Conservation (phyloP, 352 stramenopile genomes). For the Phytopythium mirpurense region DNA sequence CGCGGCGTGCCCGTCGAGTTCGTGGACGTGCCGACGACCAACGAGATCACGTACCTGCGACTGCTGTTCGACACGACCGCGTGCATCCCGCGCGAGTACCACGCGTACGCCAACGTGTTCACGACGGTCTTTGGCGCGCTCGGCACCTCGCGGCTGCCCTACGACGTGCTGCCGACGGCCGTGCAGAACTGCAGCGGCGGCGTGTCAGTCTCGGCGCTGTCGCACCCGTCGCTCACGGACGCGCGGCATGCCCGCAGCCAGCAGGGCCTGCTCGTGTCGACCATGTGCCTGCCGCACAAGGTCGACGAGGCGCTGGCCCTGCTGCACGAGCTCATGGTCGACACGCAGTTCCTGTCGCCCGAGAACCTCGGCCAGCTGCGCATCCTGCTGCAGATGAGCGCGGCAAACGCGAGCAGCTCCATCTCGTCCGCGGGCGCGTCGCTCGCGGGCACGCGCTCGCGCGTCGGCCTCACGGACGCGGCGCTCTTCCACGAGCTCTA, state of each 20-base stretch:
- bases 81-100: constrained; percentile 50
- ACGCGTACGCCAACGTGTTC: constrained; percentile 66
- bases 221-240: constrained; percentile 51
- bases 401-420: constrained; percentile 56
- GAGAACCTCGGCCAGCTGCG: constrained; percentile 72
- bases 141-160: constrained; percentile 58
- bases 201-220: constrained; percentile 53
- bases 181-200: constrained; percentile 77
- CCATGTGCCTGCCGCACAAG: constrained; percentile 74
- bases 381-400: constrained; percentile 69
- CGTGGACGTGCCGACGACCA: constrained; percentile 68
- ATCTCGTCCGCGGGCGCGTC: constrained; percentile 68
- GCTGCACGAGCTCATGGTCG: constrained; percentile 51
- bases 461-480: constrained; percentile 47
- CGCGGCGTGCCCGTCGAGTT: constrained; percentile 43
- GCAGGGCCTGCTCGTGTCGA: constrained; percentile 58
- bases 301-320: constrained; percentile 55
- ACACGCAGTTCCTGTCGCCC: constrained; percentile 68
- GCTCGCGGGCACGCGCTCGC: constrained; percentile 50
- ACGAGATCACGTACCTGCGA: constrained; percentile 80
- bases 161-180: constrained; percentile 64
- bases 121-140: constrained; percentile 64
- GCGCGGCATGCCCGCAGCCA: constrained; percentile 26
- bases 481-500: constrained; percentile 64
- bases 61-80: constrained; percentile 54